These are phyloP conservation scores for Mercurialis annua DNA, from an alignment of 345 rosid species.

Conservation along the genomic window DNA sequence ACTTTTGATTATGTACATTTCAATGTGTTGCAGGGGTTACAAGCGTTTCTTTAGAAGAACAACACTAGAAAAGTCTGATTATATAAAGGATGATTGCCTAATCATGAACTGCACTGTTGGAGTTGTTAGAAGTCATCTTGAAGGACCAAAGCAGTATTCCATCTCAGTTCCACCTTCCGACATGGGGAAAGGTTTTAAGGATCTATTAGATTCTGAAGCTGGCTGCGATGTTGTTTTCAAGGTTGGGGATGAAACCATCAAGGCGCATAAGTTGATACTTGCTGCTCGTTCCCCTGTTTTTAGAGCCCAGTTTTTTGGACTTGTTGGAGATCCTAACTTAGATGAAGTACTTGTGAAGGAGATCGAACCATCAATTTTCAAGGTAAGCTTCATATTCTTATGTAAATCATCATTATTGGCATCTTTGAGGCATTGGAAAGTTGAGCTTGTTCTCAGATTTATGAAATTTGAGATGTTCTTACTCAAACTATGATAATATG, in stretches of 20 bases:
- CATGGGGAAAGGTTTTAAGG: constrained; percentile 71
- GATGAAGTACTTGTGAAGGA: constrained; percentile 59
- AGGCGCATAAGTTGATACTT: constrained; percentile 84
- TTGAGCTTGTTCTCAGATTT: neutral
- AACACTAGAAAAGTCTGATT: constrained; percentile 73
- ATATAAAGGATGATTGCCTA: constrained; percentile 76
- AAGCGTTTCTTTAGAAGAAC: constrained; percentile 78
- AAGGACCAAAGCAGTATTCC: constrained; percentile 62
- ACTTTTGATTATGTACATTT: constrained; percentile 6
- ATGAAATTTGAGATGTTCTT: neutral
- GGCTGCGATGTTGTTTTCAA: constrained; percentile 72
- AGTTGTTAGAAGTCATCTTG: constrained; percentile 69
- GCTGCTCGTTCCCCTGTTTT: constrained; percentile 95
- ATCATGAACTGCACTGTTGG: constrained; percentile 87
- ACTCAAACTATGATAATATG: neutral
- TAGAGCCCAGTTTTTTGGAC: constrained; percentile 90
- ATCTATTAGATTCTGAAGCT: constrained; percentile 65
- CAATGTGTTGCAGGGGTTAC: constrained; percentile 71
- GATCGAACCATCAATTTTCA: constrained; percentile 77
- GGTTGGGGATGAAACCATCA: constrained; percentile 72
- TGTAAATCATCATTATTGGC: neutral
- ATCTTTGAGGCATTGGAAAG: neutral
- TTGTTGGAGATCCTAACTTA: constrained; percentile 60
- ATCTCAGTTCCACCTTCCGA: constrained; percentile 63
- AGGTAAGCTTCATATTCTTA: constrained; percentile 42